Conservation (phyloP, 805 yeast species). For the Kurtzmaniella fragi region DNA sequence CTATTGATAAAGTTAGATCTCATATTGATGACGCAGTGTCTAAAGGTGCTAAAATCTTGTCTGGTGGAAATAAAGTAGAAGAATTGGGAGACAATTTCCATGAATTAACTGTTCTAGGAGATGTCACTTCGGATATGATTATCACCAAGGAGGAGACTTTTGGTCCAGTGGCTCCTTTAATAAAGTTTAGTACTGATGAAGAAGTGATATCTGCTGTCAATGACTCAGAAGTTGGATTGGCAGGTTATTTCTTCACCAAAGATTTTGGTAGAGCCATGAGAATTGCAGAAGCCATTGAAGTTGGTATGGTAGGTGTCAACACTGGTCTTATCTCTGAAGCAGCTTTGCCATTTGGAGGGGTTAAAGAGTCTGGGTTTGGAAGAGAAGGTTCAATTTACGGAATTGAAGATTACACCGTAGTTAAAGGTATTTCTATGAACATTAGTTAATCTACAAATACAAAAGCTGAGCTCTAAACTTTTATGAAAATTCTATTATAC, state of each 20-base stretch:
- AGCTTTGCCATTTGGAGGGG: constrained; percentile 56
- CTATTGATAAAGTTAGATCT: constrained; percentile 53
- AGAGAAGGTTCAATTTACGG: constrained; percentile 65
- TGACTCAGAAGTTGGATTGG: constrained; percentile 65
- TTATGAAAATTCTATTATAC: background rate
- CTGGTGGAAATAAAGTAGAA: constrained; percentile 54
- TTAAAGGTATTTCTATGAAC: constrained; percentile 55
- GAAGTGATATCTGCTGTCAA: constrained; percentile 63
- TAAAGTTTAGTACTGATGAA: constrained; percentile 58
- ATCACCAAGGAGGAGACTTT: constrained; percentile 71
- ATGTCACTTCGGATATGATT: constrained; percentile 52
- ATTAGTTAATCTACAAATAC: background rate
- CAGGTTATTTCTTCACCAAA: constrained; percentile 66
- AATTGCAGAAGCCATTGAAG: constrained; percentile 63
- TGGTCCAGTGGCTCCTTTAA: constrained; percentile 74
- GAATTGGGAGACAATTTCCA: constrained; percentile 61
- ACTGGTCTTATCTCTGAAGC: constrained; percentile 68
- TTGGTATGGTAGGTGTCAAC: constrained; percentile 81
- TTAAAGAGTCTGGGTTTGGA: constrained; percentile 65
- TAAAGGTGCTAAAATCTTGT: constrained; percentile 59
- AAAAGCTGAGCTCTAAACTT: background rate
- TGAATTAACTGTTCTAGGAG: constrained; percentile 62
- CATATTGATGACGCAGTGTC: constrained; percentile 64
- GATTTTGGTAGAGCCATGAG: constrained; percentile 51
- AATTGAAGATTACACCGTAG: constrained; percentile 52